phyloP scores from a whole-genome alignment of 192 early-diverging fungal species.

The Helicostylum pulchrum region DNA sequence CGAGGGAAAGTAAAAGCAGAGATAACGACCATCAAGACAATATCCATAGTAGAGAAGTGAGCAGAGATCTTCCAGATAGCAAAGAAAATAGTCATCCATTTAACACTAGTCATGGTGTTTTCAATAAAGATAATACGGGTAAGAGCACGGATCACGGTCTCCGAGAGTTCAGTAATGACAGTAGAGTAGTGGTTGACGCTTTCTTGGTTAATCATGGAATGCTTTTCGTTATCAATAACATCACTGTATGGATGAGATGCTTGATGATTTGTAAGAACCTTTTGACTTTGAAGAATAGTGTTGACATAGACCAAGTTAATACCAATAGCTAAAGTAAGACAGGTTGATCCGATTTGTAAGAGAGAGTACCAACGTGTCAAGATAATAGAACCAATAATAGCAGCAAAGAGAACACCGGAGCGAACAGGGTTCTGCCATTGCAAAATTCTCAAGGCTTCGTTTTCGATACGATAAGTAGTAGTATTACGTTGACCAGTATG shows the following conservation, averaged over 20 bases:
- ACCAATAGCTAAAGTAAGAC: conserved; percentile 13
- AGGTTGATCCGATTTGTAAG: conserved; percentile 17
- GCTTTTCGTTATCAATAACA: conserved; percentile 15
- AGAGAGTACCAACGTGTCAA: conserved; percentile 26
- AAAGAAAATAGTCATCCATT: conserved; percentile 20
- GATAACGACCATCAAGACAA: conserved; percentile 12
- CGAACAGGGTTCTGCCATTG: conserved; percentile 24
- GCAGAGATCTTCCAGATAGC: conserved; percentile 22
- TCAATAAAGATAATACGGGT: conserved; percentile 24
- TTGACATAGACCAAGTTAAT: conserved; percentile 24
- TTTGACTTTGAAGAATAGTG: conserved; percentile 11
- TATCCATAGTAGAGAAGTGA: conserved; percentile 14
- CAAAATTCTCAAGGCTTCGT: not conserved
- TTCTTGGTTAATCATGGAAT: conserved; percentile 6
- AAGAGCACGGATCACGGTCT: conserved; percentile 15
- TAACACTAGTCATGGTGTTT: conserved; percentile 16
- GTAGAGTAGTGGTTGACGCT: conserved; percentile 9
- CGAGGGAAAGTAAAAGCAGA: conserved; percentile 25
- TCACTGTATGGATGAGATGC: conserved; percentile 6
- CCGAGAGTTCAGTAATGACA: conserved; percentile 8
- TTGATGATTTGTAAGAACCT: conserved; percentile 11
- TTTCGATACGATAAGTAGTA: conserved; percentile 13
- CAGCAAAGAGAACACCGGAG: conserved; percentile 5
- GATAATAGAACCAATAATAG: not conserved
- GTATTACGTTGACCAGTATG: conserved; percentile 7